Evolutionary conservation across 2,329 filamentous ascomycete genomes (phyloP).

Genomic region (Thielaviopsis ethacetica): DNA sequence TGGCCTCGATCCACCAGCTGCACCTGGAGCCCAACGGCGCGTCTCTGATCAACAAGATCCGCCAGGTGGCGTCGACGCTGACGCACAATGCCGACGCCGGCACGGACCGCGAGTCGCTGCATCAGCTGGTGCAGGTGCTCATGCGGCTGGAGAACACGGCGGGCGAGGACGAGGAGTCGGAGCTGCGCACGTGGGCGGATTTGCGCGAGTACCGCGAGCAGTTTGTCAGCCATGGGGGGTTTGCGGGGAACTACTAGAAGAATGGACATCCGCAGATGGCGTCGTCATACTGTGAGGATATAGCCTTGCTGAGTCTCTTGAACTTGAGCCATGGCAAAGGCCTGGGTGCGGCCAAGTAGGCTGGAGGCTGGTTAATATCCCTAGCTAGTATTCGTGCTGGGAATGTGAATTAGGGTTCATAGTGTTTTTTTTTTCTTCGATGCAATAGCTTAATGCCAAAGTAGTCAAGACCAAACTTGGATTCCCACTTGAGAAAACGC

Average conservation of each 20-base stretch:
- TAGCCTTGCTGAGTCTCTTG: background rate
- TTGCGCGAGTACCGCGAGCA: constrained; percentile 9
- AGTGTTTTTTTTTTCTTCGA: too few relatives aligned
- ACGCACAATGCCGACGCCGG: constrained; percentile 30
- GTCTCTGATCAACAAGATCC: constrained; percentile 66
- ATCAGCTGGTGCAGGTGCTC: constrained; percentile 8
- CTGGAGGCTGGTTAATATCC: background rate
- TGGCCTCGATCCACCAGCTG: constrained; percentile 64
- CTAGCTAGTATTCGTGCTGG: background rate
- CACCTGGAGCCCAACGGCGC: constrained; percentile 61
- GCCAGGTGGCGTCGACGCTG: constrained; percentile 66
- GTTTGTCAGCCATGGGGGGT: constrained; percentile 11
- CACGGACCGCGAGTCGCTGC: constrained; percentile 5
- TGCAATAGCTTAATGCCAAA: too few relatives aligned
- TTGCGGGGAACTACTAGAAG: constrained; percentile 10
- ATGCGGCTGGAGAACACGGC: constrained; percentile 8
- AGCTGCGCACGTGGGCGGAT: constrained; percentile 10
- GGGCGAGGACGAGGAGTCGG: constrained; percentile 10
- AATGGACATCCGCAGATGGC: background rate
- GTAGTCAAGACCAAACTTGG: too few relatives aligned
- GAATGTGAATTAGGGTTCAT: background rate
- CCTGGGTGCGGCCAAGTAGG: background rate
- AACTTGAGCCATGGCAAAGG: background rate
- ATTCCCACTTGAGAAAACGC: too few relatives aligned
- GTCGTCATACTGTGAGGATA: background rate